A percentile compares a stretch with the other conserved stretches of the same genome.
These are phyloP conservation scores for Ascochyta rabiei DNA, from an alignment of 2,329 filamentous ascomycete genomes.

Conservation along the genomic window DNA sequence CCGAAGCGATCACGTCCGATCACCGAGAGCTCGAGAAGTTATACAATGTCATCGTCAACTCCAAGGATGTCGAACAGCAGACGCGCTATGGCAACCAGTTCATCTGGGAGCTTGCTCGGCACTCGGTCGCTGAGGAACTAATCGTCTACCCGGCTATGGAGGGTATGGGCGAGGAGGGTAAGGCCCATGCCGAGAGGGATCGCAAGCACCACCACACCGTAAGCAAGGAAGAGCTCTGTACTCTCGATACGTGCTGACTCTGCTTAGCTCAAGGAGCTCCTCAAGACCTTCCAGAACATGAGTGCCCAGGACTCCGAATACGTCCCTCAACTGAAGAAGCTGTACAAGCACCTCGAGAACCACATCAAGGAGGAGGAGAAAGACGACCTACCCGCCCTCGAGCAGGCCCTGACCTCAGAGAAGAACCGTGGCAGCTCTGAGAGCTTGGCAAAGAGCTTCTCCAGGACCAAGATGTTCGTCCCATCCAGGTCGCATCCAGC, in stretches of 20 bases:
- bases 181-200: constrained; percentile 41
- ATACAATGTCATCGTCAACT: constrained; percentile 52
- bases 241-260: neutral
- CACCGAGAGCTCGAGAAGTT: constrained; percentile 51
- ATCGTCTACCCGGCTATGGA: constrained; percentile 48
- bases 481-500: constrained; percentile 40
- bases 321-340: constrained; percentile 31
- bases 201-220: constrained; percentile 44
- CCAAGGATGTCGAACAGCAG: constrained; percentile 50
- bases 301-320: constrained; percentile 27
- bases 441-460: constrained; percentile 38
- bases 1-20: constrained; percentile 51
- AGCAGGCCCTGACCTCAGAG: constrained; percentile 23
- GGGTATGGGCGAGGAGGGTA: constrained; percentile 39
- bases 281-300: constrained; percentile 42
- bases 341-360: constrained; percentile 27
- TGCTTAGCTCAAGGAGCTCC: constrained; percentile 36
- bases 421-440: constrained; percentile 30
- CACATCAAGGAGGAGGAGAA: constrained; percentile 44
- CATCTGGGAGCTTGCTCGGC: constrained; percentile 60
- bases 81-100: constrained; percentile 58
- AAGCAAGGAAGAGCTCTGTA: neutral
- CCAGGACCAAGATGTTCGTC: constrained; percentile 39
- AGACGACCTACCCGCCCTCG: constrained; percentile 39
- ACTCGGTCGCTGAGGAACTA: constrained; percentile 59